A percentile compares a stretch with the other conserved stretches of the same genome.
Conservation (phyloP, 441 rosid genomes). For the Manihot esculenta region DNA sequence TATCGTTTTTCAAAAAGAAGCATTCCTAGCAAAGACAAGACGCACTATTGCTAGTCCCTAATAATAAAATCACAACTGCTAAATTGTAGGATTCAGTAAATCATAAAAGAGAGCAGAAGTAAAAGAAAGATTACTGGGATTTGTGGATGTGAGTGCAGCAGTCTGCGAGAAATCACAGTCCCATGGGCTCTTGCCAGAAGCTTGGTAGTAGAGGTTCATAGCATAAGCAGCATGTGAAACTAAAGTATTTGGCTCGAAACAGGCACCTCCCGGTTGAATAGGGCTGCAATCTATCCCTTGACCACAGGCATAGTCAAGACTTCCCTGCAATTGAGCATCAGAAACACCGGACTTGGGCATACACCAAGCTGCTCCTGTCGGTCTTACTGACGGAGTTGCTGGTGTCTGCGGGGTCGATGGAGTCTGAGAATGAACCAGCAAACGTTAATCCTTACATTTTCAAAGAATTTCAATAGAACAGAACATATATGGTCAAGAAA, state of each 20-base stretch:
- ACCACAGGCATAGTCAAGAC: slow-evolving; percentile 83
- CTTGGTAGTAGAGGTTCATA: slow-evolving; percentile 81
- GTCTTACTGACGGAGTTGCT: slow-evolving; percentile 49
- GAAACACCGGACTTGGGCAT: slow-evolving; percentile 54
- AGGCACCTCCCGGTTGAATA: slow-evolving; percentile 81
- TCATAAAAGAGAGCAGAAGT: slow-evolving; percentile 10
- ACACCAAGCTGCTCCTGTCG: slow-evolving; percentile 59
- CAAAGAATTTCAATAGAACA: too few relatives aligned
- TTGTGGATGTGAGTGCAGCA: slow-evolving; percentile 58
- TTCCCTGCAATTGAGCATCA: slow-evolving; percentile 58
- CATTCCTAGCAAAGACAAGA: too few relatives aligned
- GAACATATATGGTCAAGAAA: neutral
- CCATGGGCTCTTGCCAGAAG: slow-evolving; percentile 48
- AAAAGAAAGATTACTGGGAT: slow-evolving; percentile 63
- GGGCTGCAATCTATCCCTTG: slow-evolving; percentile 74
- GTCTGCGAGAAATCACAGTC: slow-evolving; percentile 81
- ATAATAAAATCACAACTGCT: neutral
- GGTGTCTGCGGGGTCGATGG: slow-evolving; percentile 40
- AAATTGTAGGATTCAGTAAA: neutral
- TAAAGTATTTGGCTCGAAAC: slow-evolving; percentile 75
- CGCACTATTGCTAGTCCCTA: too few relatives aligned
- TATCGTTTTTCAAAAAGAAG: too few relatives aligned
- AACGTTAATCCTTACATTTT: neutral
- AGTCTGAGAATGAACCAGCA: slow-evolving; percentile 30
- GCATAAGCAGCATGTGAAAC: slow-evolving; percentile 84